These are phyloP conservation scores for Lagerstroemia speciosa DNA, from an alignment of 345 rosid genomes.

Conservation along the genomic window DNA sequence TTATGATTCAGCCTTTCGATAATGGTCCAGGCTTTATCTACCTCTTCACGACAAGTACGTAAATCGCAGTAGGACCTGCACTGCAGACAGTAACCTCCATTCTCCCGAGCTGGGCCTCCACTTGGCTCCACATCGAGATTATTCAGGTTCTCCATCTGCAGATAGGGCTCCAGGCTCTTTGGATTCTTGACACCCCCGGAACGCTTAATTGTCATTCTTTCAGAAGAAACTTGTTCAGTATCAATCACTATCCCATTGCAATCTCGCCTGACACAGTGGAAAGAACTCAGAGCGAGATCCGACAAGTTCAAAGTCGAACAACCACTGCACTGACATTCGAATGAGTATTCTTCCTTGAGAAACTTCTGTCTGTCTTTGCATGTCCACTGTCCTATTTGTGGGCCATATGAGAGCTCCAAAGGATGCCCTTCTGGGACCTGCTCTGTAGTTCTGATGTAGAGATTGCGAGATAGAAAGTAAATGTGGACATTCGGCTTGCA, in stretches of 20 bases:
- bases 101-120: slow-evolving; percentile 16
- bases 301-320: slow-evolving; percentile 53
- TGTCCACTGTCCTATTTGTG: slow-evolving; percentile 81
- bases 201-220: slow-evolving; percentile 28
- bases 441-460: slow-evolving; percentile 54
- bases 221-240: slow-evolving; percentile 18
- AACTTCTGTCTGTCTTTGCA: slow-evolving; percentile 56
- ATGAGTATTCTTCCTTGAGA: slow-evolving; percentile 65
- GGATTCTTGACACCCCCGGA: slow-evolving; percentile 12
- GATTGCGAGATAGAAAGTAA: slow-evolving; percentile 73
- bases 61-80: slow-evolving; percentile 46
- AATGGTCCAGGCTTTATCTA: slow-evolving; percentile 40
- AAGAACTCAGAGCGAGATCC: slow-evolving; percentile 64
- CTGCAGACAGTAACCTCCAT: slow-evolving; percentile 48
- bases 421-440: slow-evolving; percentile 44
- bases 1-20: slow-evolving; percentile 57
- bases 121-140: slow-evolving; percentile 19
- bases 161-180: slow-evolving; percentile 19
- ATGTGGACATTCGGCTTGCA: slow-evolving; percentile 83
- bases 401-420: slow-evolving; percentile 84
- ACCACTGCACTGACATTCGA: slow-evolving; percentile 58
- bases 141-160: slow-evolving; percentile 29
- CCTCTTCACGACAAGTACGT: slow-evolving; percentile 29
- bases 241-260: slow-evolving; percentile 71
- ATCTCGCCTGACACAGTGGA: slow-evolving; percentile 37